Evolutionary conservation across 2,329 filamentous ascomycete genomes (phyloP).

Genomic region (Teratosphaeriaceae sp.): DNA sequence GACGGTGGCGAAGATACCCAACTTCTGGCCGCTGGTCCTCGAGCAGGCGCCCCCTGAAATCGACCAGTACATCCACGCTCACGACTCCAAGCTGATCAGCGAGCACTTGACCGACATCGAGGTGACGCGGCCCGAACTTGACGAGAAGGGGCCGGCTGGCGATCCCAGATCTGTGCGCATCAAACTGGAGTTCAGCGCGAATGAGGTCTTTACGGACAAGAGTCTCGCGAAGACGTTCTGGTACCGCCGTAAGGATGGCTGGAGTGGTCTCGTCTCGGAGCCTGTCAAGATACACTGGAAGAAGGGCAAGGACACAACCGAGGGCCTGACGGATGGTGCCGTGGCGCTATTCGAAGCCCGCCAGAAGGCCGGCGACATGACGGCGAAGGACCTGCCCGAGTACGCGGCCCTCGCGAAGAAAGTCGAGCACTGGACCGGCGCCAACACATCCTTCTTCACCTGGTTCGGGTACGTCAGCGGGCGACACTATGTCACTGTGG

Average conservation of each 20-base stretch:
- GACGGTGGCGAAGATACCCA: slow-evolving; percentile 64
- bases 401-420: slow-evolving; percentile 50
- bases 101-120: slow-evolving; percentile 60
- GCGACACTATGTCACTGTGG: slow-evolving; percentile 61
- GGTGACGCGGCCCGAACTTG: slow-evolving; percentile 76
- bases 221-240: slow-evolving; percentile 88
- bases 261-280: slow-evolving; percentile 75
- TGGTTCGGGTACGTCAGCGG: slow-evolving; percentile 71
- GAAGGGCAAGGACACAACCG: slow-evolving; percentile 71
- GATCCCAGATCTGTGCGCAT: slow-evolving; percentile 76
- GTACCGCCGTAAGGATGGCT: slow-evolving; percentile 66
- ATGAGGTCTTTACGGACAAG: slow-evolving; percentile 73
- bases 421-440: slow-evolving; percentile 39
- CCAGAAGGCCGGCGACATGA: slow-evolving; percentile 39
- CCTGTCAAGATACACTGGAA: slow-evolving; percentile 82
- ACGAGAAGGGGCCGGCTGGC: slow-evolving; percentile 43
- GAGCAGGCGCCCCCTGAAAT: slow-evolving; percentile 80
- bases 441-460: slow-evolving; percentile 70
- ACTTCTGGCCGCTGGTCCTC: slow-evolving; percentile 94
- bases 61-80: slow-evolving; percentile 79
- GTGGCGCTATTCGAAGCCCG: slow-evolving; percentile 62
- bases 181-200: slow-evolving; percentile 71
- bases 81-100: slow-evolving; percentile 68
- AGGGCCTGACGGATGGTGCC: slow-evolving; percentile 69
- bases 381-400: slow-evolving; percentile 44